phyloP scores from a whole-genome alignment of 495 filamentous ascomycete genomes.

The Talaromyces stipitatus region DNA sequence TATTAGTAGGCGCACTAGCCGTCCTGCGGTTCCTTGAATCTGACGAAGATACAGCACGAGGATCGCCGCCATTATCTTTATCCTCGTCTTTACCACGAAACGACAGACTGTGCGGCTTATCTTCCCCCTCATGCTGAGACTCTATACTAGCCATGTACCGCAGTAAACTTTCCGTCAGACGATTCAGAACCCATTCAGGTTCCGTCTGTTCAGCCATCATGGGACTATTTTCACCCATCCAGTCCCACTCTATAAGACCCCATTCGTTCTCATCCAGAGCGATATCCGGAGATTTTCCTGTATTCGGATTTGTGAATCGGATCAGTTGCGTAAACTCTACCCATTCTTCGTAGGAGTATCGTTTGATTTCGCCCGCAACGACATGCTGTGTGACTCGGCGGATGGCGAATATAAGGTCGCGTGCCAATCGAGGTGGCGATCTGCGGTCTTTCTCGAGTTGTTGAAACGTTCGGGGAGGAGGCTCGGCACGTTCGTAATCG shows the following conservation, averaged over 20 bases:
- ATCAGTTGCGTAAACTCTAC: slow-evolving; percentile 54
- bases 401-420: slow-evolving; percentile 48
- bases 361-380: slow-evolving; percentile 25
- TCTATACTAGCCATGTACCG: slow-evolving; percentile 37
- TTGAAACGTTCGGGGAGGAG: slow-evolving; percentile 31
- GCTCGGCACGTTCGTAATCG: neutral
- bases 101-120: neutral
- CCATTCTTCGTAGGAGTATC: slow-evolving; percentile 59
- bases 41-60: neutral
- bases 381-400: slow-evolving; percentile 41
- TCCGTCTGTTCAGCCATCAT: slow-evolving; percentile 50
- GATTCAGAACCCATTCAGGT: slow-evolving; percentile 52
- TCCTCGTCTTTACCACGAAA: neutral
- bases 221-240: slow-evolving; percentile 58
- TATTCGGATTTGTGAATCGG: slow-evolving; percentile 41
- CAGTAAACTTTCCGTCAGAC: slow-evolving; percentile 51
- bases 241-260: slow-evolving; percentile 57
- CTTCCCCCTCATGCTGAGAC: neutral
- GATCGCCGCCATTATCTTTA: neutral
- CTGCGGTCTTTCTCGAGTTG: slow-evolving; percentile 32
- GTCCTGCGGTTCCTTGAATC: neutral
- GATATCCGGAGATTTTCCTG: neutral
- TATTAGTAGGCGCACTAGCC: neutral
- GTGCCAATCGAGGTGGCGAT: slow-evolving; percentile 35
- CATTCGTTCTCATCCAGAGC: slow-evolving; percentile 45